These are phyloP conservation scores for Phellopilus nigrolimitatus DNA, from an alignment of 1,284 basidiomycete genomes.

Conservation along the genomic window DNA sequence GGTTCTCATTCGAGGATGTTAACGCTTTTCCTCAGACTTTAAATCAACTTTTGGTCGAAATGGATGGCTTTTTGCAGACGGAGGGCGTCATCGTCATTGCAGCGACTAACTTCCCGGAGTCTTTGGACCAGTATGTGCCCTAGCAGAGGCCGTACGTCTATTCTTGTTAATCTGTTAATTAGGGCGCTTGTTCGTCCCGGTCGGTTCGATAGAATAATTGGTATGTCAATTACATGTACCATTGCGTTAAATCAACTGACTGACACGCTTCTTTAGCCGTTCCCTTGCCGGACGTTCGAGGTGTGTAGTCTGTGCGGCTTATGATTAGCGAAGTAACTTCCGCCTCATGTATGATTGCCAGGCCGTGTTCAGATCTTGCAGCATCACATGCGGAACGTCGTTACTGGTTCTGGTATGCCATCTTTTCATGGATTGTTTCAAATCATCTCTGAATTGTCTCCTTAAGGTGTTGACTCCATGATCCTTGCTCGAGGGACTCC, in stretches of 20 bases:
- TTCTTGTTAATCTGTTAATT: constrained; percentile 21
- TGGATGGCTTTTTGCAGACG: constrained; percentile 89
- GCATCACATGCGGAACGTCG: constrained; percentile 84
- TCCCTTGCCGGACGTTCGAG: constrained; percentile 82
- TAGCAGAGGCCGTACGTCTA: constrained; percentile 2
- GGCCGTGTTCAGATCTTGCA: constrained; percentile 78
- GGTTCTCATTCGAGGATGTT: not conserved
- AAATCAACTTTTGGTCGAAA: constrained; percentile 91
- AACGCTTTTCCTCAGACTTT: constrained; percentile 51
- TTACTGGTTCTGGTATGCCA: constrained; percentile 51
- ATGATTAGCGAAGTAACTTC: not conserved
- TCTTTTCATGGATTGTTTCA: constrained; percentile 1
- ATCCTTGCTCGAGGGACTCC: constrained; percentile 88
- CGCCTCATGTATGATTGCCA: constrained; percentile 33
- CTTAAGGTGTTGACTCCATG: constrained; percentile 71
- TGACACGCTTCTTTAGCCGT: constrained; percentile 44
- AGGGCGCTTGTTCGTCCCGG: constrained; percentile 91
- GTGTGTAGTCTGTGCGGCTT: constrained; percentile 3
- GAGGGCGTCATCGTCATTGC: constrained; percentile 93
- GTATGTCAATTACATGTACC: not conserved
- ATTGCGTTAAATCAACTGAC: not conserved
- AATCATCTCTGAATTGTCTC: not conserved
- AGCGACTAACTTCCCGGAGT: constrained; percentile 93
- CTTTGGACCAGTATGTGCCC: constrained; percentile 71
- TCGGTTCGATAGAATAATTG: constrained; percentile 86